Percentiles rank a stretch among this genome's conserved stretches.
Evolutionary conservation across 768 basidiomycete species (phyloP).

Genomic region (Mycena chlorophos): DNA sequence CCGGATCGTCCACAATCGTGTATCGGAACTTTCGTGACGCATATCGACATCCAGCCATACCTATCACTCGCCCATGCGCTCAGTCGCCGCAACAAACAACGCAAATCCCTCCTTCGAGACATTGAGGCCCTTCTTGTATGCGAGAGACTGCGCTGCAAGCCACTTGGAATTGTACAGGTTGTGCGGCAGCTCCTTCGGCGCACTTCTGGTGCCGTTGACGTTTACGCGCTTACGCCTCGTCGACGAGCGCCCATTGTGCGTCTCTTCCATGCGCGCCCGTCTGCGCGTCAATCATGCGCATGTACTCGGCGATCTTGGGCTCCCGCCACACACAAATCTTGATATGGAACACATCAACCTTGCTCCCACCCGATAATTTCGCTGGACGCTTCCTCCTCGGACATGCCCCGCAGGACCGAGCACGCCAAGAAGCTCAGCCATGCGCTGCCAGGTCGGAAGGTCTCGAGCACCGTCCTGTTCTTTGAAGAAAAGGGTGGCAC

Average conservation of each 20-base stretch:
- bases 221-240: neutral
- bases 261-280: neutral
- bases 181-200: constrained; percentile 1
- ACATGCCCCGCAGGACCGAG: constrained; percentile 9
- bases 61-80: too few relatives aligned
- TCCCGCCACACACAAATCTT: constrained; percentile 11
- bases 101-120: constrained; percentile 17
- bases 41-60: too few relatives aligned
- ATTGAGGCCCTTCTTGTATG: neutral
- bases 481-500: constrained; percentile 9
- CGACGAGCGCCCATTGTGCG: neutral
- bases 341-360: constrained; percentile 6
- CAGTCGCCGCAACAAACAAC: constrained; percentile 9
- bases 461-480: neutral
- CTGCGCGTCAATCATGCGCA: constrained; percentile 8
- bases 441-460: constrained; percentile 4
- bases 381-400: constrained; percentile 12
- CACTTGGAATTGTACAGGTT: constrained; percentile 8
- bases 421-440: constrained; percentile 9
- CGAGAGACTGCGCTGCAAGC: constrained; percentile 1
- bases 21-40: too few relatives aligned
- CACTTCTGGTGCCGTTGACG: neutral
- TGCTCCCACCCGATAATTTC: neutral
- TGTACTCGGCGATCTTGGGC: neutral
- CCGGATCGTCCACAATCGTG: too few relatives aligned